Base-by-base conservation (phyloP, 805 yeast species). In the Wickerhamiella kurtzmanii region DNA sequence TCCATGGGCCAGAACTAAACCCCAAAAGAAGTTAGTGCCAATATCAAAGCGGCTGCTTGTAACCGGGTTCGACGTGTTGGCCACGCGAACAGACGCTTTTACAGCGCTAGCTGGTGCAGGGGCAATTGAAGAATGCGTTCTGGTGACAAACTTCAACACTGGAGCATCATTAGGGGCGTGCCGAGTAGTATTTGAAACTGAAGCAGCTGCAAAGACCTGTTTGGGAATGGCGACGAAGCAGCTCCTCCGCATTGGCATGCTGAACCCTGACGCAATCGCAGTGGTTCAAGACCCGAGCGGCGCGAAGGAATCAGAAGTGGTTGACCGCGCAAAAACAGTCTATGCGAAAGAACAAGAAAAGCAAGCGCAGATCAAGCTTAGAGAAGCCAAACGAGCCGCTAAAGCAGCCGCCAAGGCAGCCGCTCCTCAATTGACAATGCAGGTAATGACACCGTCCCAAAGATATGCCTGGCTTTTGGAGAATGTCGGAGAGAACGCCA, bases 161-260 rank as follows among this genome's bases (percentile, higher is more conserved):
- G 41, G 41, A 6, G 41, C 41, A 11, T 38, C 41, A 8, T n/a
- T 38, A 8, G 41, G 41, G 16, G 41, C 41, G 15, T 13, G 20
- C n/a, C 5, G 8, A 8, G 38, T 36, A 8, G 8, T 36, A 8
- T 18, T 36, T 36, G 19, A 36, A 17, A 6, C 38, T 5, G 19
- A 36, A 8, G n/a, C 17, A 8, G 17, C 13, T 8, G 38, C 38
- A 8, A 18, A n/a, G 8, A 36, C 17, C 8, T n/a, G 19, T 36
- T n/a, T 36, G 38, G 17, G n/a, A 8, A 5, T 18, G 8, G 38
- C 38, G n/a, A 36, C 6, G 19, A 17, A 8, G 17, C 19, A 18
- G 13, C 17, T 8, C 6, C 38, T 36, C 17, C 38, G 38, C 38
- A 36, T n/a, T 18, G 38, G 38, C 38, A 36, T n/a, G 19, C 38